These are phyloP conservation scores for Sparassis latifolia DNA, from an alignment of 1,284 basidiomycete species.

Conservation along the genomic window DNA sequence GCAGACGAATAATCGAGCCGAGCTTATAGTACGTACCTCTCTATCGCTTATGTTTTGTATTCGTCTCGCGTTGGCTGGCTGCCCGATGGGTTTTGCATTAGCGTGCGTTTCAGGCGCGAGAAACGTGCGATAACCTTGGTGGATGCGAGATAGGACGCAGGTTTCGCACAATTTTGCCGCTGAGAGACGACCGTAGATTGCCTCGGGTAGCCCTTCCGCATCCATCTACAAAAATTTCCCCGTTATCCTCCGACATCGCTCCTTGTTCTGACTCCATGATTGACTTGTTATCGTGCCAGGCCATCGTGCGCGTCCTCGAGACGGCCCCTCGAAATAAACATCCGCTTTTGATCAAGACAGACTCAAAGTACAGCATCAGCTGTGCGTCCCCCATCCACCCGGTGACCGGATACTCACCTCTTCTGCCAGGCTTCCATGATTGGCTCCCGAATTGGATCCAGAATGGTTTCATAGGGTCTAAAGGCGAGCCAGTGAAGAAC, in stretches of 20 bases:
- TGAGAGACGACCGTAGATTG: too few relatives aligned
- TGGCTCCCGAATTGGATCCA: slow-evolving; percentile 63
- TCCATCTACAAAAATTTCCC: not conserved
- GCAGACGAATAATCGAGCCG: slow-evolving; percentile 87
- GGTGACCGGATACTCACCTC: not conserved
- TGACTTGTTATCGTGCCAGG: slow-evolving; percentile 35
- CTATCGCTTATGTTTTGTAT: not conserved
- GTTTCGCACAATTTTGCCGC: too few relatives aligned
- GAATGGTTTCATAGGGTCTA: slow-evolving; percentile 43
- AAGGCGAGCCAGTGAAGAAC: slow-evolving; percentile 59
- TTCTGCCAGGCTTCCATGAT: slow-evolving; percentile 43
- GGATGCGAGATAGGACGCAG: too few relatives aligned
- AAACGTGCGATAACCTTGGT: too few relatives aligned
- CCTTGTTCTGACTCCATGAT: not conserved
- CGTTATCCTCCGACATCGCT: not conserved
- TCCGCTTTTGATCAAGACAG: slow-evolving; percentile 65
- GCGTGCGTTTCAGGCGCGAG: too few relatives aligned
- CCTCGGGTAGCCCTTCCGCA: not conserved
- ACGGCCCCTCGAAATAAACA: slow-evolving; percentile 45
- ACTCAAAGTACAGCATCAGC: slow-evolving; percentile 71
- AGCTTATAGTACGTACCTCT: slow-evolving; percentile 59
- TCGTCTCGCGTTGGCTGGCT: too few relatives aligned
- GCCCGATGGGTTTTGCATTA: too few relatives aligned
- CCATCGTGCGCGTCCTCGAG: slow-evolving; percentile 70
- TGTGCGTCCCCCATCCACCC: slow-evolving; percentile 34